phyloP scores from a whole-genome alignment of 2,329 filamentous ascomycete genomes.

The Teratosphaeria epicoccoides region DNA sequence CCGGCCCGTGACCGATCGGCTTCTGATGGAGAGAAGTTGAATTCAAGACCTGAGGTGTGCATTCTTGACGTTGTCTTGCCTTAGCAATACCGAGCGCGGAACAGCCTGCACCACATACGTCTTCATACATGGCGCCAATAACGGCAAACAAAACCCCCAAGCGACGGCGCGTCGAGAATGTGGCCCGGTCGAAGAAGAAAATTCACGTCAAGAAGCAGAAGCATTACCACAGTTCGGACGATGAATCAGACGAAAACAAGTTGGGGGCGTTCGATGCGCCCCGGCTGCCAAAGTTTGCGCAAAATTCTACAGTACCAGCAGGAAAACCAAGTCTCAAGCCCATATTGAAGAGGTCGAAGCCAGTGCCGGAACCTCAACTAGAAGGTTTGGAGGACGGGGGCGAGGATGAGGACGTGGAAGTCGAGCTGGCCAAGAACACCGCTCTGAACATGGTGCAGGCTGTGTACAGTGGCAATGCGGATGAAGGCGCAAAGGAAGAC shows the following conservation, averaged over 20 bases:
- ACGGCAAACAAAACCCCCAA: conserved; percentile 9
- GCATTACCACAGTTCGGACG: conserved; percentile 56
- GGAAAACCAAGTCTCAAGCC: conserved; percentile 4
- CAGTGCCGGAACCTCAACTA: neutral
- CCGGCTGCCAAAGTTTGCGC: conserved; percentile 2
- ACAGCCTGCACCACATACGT: too few relatives aligned
- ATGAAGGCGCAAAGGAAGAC: conserved; percentile 32
- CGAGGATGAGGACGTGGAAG: conserved; percentile 29
- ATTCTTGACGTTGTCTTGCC: too few relatives aligned
- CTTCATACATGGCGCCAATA: neutral
- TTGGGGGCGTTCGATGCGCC: conserved; percentile 18
- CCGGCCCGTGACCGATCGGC: neutral
- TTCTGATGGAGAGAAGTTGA: neutral
- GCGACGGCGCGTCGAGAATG: conserved; percentile 40
- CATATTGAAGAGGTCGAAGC: neutral
- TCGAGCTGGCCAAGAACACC: conserved; percentile 27
- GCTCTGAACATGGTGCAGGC: conserved; percentile 9
- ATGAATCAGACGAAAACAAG: conserved; percentile 30
- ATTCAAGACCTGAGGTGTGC: too few relatives aligned
- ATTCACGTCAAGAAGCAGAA: conserved; percentile 49
- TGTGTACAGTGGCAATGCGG: conserved; percentile 8
- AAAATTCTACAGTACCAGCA: neutral
- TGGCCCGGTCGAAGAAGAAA: conserved; percentile 43
- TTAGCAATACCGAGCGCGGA: too few relatives aligned
- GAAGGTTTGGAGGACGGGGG: conserved; percentile 8